These are phyloP conservation scores for Litsea cubeba DNA, from an alignment of 164 flowering plant species.

Conservation along the genomic window DNA sequence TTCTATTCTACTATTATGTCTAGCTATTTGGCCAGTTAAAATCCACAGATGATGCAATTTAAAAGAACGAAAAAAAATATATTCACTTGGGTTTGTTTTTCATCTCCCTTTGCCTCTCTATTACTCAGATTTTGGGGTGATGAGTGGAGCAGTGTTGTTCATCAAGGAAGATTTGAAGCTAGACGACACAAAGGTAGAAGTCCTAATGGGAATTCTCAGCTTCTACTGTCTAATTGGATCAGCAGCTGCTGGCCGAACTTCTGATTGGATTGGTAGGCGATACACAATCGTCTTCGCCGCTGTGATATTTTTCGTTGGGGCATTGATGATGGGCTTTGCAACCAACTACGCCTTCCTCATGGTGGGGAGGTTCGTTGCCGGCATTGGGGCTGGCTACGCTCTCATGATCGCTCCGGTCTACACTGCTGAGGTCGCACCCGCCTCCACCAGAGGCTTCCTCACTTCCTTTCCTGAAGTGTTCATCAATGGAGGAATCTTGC, in stretches of 20 bases:
- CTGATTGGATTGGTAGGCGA: slow-evolving; percentile 38
- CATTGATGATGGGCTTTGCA: slow-evolving; percentile 30
- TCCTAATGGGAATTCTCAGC: slow-evolving; percentile 23
- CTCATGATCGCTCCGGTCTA: slow-evolving; percentile 41
- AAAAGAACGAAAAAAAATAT: no score
- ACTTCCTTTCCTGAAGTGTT: slow-evolving; percentile 38
- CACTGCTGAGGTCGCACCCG: slow-evolving; percentile 31
- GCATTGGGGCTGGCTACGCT: slow-evolving; percentile 35
- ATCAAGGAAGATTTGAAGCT: slow-evolving; percentile 25
- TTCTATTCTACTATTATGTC: no score
- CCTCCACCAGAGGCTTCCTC: slow-evolving; percentile 29
- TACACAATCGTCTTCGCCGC: slow-evolving; percentile 32
- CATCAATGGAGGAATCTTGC: slow-evolving; percentile 31
- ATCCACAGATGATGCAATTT: no score
- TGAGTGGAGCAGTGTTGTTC: slow-evolving; percentile 32
- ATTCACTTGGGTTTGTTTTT: no score
- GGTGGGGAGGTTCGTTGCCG: slow-evolving; percentile 33
- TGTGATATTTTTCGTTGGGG: slow-evolving; percentile 30
- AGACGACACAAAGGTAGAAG: slow-evolving; percentile 20
- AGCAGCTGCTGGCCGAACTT: slow-evolving; percentile 24
- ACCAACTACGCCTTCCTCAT: slow-evolving; percentile 28
- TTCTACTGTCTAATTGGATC: slow-evolving; percentile 28
- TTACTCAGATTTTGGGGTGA: slow-evolving; percentile 11
- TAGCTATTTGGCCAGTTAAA: no score
- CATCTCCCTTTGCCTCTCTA: not conserved